Conservation (phyloP, 169 alveolate genomes). For the Plasmodium knowlesi region DNA sequence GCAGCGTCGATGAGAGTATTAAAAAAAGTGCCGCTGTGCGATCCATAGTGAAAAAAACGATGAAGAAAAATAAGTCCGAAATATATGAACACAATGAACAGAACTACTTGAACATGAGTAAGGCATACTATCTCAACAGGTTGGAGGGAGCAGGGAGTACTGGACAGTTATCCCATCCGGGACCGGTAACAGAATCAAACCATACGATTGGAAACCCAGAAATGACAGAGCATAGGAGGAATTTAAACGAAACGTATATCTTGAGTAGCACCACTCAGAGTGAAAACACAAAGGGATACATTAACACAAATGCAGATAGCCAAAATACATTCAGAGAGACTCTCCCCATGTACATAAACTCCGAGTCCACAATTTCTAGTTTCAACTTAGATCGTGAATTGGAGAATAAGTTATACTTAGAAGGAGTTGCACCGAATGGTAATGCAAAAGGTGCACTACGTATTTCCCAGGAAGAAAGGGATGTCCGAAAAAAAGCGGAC, state of each 20-base stretch:
- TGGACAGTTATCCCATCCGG: neutral
- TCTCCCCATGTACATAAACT: constrained; percentile 30
- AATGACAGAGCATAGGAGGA: neutral
- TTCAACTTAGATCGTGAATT: constrained; percentile 44
- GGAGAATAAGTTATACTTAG: constrained; percentile 2
- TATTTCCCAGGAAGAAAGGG: neutral
- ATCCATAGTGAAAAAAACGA: constrained; percentile 34
- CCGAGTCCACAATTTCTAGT: constrained; percentile 61
- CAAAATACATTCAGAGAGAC: constrained; percentile 38
- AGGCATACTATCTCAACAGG: constrained; percentile 9
- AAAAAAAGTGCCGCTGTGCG: constrained; percentile 47
- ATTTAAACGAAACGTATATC: constrained; percentile 43
- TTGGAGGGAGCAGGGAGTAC: neutral
- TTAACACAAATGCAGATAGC: constrained; percentile 22
- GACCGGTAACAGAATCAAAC: neutral
- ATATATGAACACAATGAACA: constrained; percentile 22
- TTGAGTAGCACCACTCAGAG: constrained; percentile 57
- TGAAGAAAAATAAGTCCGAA: constrained; percentile 1
- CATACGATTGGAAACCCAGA: neutral
- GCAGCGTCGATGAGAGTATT: constrained; percentile 50
- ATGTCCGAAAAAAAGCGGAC: neutral
- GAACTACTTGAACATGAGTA: neutral
- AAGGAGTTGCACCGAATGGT: neutral
- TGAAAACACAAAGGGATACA: constrained; percentile 13
- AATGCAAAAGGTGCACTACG: neutral